Evolutionary conservation across 345 rosid species (phyloP).

Genomic region (Carallia brachiata): DNA sequence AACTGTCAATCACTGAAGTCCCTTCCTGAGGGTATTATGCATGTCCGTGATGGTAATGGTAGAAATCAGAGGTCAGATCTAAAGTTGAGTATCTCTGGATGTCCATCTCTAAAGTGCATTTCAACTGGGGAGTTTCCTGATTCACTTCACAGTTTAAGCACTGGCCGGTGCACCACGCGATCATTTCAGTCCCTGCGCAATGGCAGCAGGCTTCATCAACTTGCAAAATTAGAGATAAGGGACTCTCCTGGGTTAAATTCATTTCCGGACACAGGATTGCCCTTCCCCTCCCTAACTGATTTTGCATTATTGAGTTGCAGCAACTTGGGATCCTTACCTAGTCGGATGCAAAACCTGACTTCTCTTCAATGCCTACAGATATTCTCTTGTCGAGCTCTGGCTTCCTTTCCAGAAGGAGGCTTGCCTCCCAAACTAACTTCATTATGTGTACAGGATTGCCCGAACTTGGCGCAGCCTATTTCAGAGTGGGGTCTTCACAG

Average conservation of each 20-base stretch:
- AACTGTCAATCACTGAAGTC: slow-evolving; percentile 14
- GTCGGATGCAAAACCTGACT: slow-evolving; percentile 16
- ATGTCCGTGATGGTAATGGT: background rate
- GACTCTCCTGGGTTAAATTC: slow-evolving; percentile 17
- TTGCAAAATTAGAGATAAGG: slow-evolving; percentile 12
- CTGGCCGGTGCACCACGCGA: background rate
- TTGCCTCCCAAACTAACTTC: slow-evolving; percentile 26
- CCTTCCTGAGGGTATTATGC: background rate
- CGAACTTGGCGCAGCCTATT: slow-evolving; percentile 15
- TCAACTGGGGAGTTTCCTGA: background rate
- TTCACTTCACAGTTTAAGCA: slow-evolving; percentile 5
- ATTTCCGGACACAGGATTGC: slow-evolving; percentile 21
- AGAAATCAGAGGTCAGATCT: background rate
- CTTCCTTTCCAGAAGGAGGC: slow-evolving; percentile 26
- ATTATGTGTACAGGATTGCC: slow-evolving; percentile 15
- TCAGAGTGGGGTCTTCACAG: slow-evolving; percentile 23
- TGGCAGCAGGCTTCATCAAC: slow-evolving; percentile 6
- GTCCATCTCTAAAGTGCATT: background rate
- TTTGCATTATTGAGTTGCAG: slow-evolving; percentile 9
- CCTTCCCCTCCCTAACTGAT: slow-evolving; percentile 8
- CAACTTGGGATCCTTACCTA: slow-evolving; percentile 19
- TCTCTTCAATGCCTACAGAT: background rate
- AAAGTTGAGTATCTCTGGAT: slow-evolving; percentile 4
- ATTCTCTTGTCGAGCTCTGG: slow-evolving; percentile 6
- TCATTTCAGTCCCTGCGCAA: background rate